Evolutionary conservation across 176 grass and related monocot genomes (phyloP).

Genomic region (Rhipidocladum racemiflorum): DNA sequence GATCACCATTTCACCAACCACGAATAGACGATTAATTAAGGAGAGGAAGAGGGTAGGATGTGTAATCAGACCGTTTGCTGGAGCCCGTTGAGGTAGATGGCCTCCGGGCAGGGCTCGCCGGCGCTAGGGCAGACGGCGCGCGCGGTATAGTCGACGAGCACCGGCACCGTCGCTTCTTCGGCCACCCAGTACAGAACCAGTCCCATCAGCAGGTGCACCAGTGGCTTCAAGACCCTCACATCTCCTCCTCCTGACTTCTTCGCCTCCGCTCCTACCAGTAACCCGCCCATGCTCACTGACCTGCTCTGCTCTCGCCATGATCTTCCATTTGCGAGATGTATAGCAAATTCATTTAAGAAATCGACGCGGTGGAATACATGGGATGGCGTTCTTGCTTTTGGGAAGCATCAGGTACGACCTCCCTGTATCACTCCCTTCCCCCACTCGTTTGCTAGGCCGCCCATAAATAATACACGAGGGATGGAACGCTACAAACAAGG

Average conservation of each 20-base stretch:
- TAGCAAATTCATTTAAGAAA: too few relatives aligned
- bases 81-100: conserved; percentile 78
- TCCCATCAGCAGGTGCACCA: conserved; percentile 57
- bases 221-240: conserved; percentile 41
- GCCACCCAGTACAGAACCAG: conserved; percentile 65
- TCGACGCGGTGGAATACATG: too few relatives aligned
- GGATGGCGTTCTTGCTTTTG: too few relatives aligned
- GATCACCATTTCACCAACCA: background rate
- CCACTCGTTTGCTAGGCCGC: too few relatives aligned
- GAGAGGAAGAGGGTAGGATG: conserved; percentile 37
- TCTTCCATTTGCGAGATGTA: too few relatives aligned
- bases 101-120: conserved; percentile 49
- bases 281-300: too few relatives aligned
- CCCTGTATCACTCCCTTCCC: too few relatives aligned
- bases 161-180: conserved; percentile 88
- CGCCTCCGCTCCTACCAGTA: too few relatives aligned
- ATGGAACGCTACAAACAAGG: too few relatives aligned
- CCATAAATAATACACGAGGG: too few relatives aligned
- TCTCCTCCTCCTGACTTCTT: background rate
- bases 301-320: too few relatives aligned
- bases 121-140: conserved; percentile 54
- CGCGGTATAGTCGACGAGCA: conserved; percentile 68
- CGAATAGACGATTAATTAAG: background rate
- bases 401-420: too few relatives aligned
- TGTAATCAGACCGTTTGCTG: conserved; percentile 53